Evolutionary conservation across 1,284 basidiomycete genomes (phyloP).

Genomic region (Pterulicium gracile): DNA sequence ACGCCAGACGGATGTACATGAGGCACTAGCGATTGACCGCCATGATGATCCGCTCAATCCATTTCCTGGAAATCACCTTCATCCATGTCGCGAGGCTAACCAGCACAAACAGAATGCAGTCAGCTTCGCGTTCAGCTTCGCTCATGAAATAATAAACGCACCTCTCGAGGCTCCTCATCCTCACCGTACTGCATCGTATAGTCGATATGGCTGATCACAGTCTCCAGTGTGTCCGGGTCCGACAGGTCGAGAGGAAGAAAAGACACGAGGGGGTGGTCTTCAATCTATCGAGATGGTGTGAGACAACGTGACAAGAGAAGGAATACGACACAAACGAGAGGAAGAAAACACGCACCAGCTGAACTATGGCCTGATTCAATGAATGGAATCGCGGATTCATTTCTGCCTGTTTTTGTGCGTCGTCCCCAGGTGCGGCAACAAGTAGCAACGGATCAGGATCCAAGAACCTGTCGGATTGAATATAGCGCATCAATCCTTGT

Average conservation of each 20-base stretch:
- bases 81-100: constrained; percentile 76
- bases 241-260: constrained; percentile 94
- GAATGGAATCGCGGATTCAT: constrained; percentile 86
- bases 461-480: constrained; percentile 60
- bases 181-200: constrained; percentile 96
- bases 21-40: neutral
- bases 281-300: constrained; percentile 53
- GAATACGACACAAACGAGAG: constrained; percentile 5
- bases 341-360: constrained; percentile 53
- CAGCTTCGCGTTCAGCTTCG: constrained; percentile 4
- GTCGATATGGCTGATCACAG: constrained; percentile 91
- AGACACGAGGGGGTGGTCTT: constrained; percentile 96
- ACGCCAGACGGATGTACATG: neutral
- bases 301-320: constrained; percentile 8
- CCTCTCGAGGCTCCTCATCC: constrained; percentile 88
- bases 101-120: constrained; percentile 5
- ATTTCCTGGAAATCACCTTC: constrained; percentile 75
- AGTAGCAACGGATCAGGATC: constrained; percentile 95
- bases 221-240: constrained; percentile 82
- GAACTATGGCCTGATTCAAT: constrained; percentile 90
- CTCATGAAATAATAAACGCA: constrained; percentile 21
- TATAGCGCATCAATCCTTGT: too few relatives aligned
- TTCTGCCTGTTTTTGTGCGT: constrained; percentile 44
- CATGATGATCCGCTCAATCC: constrained; percentile 27
- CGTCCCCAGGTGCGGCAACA: constrained; percentile 29